Conservation (phyloP, 2,329 filamentous ascomycete species). For the Cladosporium sphaerospermum region DNA sequence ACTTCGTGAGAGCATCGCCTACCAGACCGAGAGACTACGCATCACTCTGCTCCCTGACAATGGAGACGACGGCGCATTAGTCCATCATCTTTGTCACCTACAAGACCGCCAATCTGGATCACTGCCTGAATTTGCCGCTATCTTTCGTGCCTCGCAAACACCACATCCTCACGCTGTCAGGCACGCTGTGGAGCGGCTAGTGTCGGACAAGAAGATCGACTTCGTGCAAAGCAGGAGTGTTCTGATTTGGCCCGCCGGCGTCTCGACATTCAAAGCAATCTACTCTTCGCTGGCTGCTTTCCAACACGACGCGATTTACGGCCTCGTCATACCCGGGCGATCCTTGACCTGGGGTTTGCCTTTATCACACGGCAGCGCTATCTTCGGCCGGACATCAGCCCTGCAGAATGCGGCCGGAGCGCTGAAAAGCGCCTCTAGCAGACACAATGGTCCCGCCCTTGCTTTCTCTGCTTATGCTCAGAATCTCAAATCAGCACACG, state of each 20-base stretch:
- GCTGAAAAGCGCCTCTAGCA: slow-evolving; percentile 1
- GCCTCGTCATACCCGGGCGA: slow-evolving; percentile 14
- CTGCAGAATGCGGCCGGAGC: slow-evolving; percentile 13
- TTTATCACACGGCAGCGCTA: slow-evolving; percentile 7
- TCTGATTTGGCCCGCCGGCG: slow-evolving; percentile 6
- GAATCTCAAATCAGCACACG: slow-evolving; percentile 6
- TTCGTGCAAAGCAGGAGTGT: slow-evolving; percentile 17
- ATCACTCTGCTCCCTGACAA: slow-evolving; percentile 13
- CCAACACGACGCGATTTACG: slow-evolving; percentile 14
- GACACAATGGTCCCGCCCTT: slow-evolving; percentile 13
- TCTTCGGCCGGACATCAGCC: slow-evolving; percentile 14
- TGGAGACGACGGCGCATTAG: slow-evolving; percentile 1
- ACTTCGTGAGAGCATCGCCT: slow-evolving; percentile 8
- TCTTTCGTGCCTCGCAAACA: slow-evolving; percentile 13
- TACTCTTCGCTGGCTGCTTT: slow-evolving; percentile 12
- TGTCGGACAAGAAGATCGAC: slow-evolving; percentile 16
- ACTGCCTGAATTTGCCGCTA: slow-evolving; percentile 12
- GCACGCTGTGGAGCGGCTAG: slow-evolving; percentile 15
- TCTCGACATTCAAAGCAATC: not conserved
- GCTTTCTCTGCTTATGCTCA: slow-evolving; percentile 13
- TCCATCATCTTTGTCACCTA: slow-evolving; percentile 6
- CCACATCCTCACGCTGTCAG: slow-evolving; percentile 18
- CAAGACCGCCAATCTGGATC: slow-evolving; percentile 10
- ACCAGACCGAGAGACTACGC: slow-evolving; percentile 13
- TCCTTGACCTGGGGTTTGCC: slow-evolving; percentile 15